Evolutionary conservation across 768 basidiomycete species (phyloP).

Genomic region (Coprinopsis sp.): DNA sequence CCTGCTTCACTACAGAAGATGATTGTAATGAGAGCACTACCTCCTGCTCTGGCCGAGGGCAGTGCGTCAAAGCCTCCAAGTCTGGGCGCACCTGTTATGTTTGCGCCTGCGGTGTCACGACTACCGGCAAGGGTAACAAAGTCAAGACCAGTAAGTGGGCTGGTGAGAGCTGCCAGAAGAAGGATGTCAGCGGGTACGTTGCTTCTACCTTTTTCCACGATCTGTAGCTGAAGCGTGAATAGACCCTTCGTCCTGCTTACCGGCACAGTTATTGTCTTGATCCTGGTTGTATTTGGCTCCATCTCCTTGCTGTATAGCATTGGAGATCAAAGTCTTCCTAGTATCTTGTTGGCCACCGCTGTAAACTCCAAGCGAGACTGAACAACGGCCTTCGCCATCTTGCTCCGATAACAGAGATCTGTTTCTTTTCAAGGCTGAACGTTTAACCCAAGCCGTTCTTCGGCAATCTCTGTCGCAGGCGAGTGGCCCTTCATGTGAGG

Average conservation of each 20-base stretch:
- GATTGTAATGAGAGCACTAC: conserved; percentile 60
- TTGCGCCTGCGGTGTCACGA: conserved; percentile 46
- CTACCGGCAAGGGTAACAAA: conserved; percentile 48
- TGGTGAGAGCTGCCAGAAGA: conserved; percentile 70
- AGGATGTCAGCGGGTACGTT: conserved; percentile 76
- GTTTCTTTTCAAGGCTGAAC: too few relatives aligned
- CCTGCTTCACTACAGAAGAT: conserved; percentile 54
- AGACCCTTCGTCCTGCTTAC: conserved; percentile 74
- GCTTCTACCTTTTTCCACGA: not conserved
- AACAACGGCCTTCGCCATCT: not conserved
- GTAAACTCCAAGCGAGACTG: conserved; percentile 51
- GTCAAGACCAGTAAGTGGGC: conserved; percentile 64
- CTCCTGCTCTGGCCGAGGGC: conserved; percentile 65
- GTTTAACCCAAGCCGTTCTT: too few relatives aligned
- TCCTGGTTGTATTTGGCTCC: conserved; percentile 64
- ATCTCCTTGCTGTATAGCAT: conserved; percentile 61
- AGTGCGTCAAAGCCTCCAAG: conserved; percentile 57
- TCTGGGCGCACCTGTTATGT: conserved; percentile 54
- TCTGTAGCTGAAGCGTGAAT: conserved; percentile 4
- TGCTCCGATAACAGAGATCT: not conserved
- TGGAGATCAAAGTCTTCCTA: conserved; percentile 63
- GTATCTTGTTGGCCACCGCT: conserved; percentile 62
- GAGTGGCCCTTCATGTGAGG: too few relatives aligned
- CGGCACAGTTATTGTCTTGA: conserved; percentile 60
- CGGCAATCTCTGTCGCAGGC: too few relatives aligned